Base-by-base conservation (phyloP, 495 filamentous ascomycete genomes). In the Daldinia decipiens region DNA sequence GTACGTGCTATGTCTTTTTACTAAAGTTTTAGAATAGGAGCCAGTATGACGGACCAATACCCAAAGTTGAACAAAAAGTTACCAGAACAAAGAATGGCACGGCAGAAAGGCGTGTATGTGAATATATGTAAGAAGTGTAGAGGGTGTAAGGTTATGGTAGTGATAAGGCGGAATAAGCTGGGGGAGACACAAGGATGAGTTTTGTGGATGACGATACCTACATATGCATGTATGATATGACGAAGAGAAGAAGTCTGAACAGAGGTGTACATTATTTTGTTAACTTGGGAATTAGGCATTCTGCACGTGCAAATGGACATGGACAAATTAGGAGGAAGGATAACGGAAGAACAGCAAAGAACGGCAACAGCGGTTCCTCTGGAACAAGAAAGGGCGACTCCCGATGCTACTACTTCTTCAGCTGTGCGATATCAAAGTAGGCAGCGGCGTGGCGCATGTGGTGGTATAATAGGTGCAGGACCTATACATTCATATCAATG, bases 141-240 rank as follows among this genome's bases (percentile, higher is more conserved):
- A 47, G 43, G 43, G 43, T 24, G 43, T 47, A 47, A 47, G 43
- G 24, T 13, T 47, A 47, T 47, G 8, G 8, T 19, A 24, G 43
- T 47, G 43, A 11, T 24, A 47, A 47, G 7, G 17, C 43, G 24
- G 43, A 47, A 47, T 19, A 12, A 47, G 43, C 43, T 24, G 8
- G 19, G 17, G 19, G 43, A 24, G 34, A 21, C 21, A 21, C 43
- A 24, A 24, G 19, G 43, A 47, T 47, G 43, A 12, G 19, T 9
- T 47, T 47, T 9, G 43, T 6, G 19, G 43, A 47, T 47, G 43
- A 47, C 19, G 43, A 47, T 47, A 11, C 43, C 43, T 47, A 47
- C 17, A 3, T 24, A 47, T 9, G 39, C n/a, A 24, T 24, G 15
- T 40, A 51, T 17, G 15, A 26, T 21, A 51, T 52, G 50, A 47